phyloP scores from a whole-genome alignment of 495 filamentous ascomycete species.

The Neurospora sp. region DNA sequence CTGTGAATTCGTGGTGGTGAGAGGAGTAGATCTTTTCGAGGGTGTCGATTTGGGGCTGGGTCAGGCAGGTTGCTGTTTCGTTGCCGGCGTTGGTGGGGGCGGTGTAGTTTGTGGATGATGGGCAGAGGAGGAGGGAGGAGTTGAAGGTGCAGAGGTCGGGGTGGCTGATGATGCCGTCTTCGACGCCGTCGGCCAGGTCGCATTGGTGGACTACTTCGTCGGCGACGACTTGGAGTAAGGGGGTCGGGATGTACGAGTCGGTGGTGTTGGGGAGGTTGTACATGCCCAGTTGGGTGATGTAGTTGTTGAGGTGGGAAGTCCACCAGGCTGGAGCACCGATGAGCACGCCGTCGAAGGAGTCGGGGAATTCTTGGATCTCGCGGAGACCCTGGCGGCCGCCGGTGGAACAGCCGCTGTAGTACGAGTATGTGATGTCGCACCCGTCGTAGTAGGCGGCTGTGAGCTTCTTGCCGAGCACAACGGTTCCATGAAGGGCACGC shows the following conservation, averaged over 20 bases:
- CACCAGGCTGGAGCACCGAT: conserved; percentile 28
- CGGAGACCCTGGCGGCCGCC: conserved; percentile 48
- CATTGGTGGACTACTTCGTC: conserved; percentile 58
- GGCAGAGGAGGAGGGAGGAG: conserved; percentile 44
- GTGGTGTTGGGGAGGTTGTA: conserved; percentile 33
- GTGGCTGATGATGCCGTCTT: conserved; percentile 52
- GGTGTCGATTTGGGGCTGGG: conserved; percentile 43
- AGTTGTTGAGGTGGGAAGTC: conserved; percentile 40
- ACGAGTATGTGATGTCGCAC: conserved; percentile 31
- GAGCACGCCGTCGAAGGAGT: conserved; percentile 55
- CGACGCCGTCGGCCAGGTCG: conserved; percentile 50
- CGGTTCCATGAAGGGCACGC: conserved; percentile 40
- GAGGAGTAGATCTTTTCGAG: conserved; percentile 45
- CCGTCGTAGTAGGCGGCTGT: conserved; percentile 33
- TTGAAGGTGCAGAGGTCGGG: conserved; percentile 48
- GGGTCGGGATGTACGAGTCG: conserved; percentile 40
- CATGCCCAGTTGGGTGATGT: conserved; percentile 24
- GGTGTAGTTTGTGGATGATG: conserved; percentile 3
- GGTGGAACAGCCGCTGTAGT: conserved; percentile 46
- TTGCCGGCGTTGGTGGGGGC: neutral
- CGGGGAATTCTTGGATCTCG: conserved; percentile 39
- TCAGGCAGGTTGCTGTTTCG: conserved; percentile 39
- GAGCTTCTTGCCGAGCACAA: conserved; percentile 30
- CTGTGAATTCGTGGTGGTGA: conserved; percentile 37
- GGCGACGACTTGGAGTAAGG: conserved; percentile 41